A percentile compares a stretch with the other conserved stretches of the same genome.
phyloP scores from a whole-genome alignment of 257 asterid species.

The Solanum paucissectum region DNA sequence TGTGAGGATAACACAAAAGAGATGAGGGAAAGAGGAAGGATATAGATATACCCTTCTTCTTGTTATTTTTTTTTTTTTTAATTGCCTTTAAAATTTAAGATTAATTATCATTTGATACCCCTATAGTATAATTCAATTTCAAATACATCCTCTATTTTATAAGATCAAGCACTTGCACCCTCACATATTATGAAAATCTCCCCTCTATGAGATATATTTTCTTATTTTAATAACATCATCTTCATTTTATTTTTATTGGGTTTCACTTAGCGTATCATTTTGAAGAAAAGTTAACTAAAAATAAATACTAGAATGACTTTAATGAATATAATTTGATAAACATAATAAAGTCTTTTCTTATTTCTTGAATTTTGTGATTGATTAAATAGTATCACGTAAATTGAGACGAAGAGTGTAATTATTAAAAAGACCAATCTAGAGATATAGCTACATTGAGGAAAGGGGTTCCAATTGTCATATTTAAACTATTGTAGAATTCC shows the following conservation, averaged over 20 bases:
- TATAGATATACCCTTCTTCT: not conserved
- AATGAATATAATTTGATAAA: too few relatives aligned
- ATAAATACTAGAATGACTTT: too few relatives aligned
- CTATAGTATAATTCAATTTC: not conserved
- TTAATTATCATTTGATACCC: not conserved
- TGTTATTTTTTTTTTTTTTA: not conserved
- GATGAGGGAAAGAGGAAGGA: not conserved
- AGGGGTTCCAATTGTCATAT: too few relatives aligned
- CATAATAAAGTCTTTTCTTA: too few relatives aligned
- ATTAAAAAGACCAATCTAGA: too few relatives aligned
- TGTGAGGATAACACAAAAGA: conserved; percentile 2
- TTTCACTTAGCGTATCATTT: not conserved
- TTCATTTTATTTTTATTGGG: not conserved
- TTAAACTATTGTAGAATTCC: too few relatives aligned
- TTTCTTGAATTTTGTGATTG: too few relatives aligned
- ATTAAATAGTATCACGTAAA: too few relatives aligned
- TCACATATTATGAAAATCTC: not conserved
- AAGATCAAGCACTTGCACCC: not conserved
- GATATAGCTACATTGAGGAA: too few relatives aligned
- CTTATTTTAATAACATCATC: not conserved
- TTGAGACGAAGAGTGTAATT: rapidly evolving
- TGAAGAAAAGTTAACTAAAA: not conserved
- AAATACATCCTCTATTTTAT: not conserved
- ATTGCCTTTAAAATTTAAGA: not conserved
- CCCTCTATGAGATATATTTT: too few relatives aligned